These are phyloP conservation scores for Parachlorella kessleri DNA, from an alignment of 139 green algal genomes.

Conservation along the genomic window DNA sequence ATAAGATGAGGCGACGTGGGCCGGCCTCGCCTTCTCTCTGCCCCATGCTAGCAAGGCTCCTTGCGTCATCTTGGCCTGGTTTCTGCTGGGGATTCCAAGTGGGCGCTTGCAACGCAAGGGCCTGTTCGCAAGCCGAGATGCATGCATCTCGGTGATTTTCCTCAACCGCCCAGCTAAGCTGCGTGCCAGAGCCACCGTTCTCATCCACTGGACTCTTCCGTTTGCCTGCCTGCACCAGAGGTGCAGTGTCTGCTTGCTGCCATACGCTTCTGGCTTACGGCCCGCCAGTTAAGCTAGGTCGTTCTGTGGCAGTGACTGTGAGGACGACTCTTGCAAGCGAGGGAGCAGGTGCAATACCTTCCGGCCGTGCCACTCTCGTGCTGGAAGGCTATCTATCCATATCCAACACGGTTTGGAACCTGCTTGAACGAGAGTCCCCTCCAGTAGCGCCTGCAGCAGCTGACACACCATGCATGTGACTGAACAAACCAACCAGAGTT, in stretches of 20 bases:
- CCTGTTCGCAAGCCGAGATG: conserved; percentile 1
- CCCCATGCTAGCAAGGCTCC: too few relatives aligned
- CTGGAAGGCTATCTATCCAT: not conserved
- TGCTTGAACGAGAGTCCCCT: too few relatives aligned
- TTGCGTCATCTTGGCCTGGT: too few relatives aligned
- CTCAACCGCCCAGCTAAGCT: not conserved
- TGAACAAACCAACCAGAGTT: too few relatives aligned
- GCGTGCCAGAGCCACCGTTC: not conserved
- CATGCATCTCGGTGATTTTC: conserved; percentile 1
- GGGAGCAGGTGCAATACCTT: not conserved
- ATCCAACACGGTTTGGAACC: too few relatives aligned
- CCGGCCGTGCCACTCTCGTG: not conserved
- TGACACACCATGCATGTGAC: not conserved
- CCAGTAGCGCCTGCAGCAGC: not conserved
- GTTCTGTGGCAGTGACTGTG: not conserved
- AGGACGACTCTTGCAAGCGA: not conserved
- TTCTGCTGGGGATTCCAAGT: not conserved
- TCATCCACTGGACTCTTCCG: not conserved
- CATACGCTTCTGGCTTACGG: not conserved
- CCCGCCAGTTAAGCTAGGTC: not conserved
- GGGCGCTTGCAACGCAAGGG: not conserved
- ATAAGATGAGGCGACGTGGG: conserved; percentile 32
- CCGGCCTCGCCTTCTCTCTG: not conserved
- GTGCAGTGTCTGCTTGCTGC: not conserved
- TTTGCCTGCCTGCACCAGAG: not conserved